Base-by-base conservation (phyloP, 345 rosid species). In the Gossypium anomalum region DNA sequence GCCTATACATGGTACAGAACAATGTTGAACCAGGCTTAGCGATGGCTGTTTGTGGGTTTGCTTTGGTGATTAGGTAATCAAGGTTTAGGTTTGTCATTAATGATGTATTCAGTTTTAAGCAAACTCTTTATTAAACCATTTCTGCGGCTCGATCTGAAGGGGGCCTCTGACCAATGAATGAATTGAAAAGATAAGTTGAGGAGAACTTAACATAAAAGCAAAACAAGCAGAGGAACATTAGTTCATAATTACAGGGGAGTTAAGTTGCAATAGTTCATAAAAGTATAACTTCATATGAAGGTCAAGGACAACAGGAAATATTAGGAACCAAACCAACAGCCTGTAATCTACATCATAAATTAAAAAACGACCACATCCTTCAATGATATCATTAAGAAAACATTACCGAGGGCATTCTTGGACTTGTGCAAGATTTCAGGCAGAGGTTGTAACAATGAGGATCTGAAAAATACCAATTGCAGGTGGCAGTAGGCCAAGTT, bases 401-500 rank as follows among this genome's bases (percentile, higher is more conserved):
- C 41, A 34, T 34, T 4, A 77, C 81, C 86, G 69, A 89, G 20
- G 34, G 87, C 71, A 70, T 85, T 89, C 84, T 91, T 93, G 7
- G 86, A 79, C 75, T 84, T 83, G 66, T 83, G 92, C 97, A 90
- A 56, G 93, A 87, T 84, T 86, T 95, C 44, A 93, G 85, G 41
- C 51, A 93, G 80, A 53, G 98, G 98, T 71, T 82, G 87, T 80
- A 91, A 82, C 84, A 91, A 93, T 22, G 97, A 87, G 55, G 94
- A 87, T 76, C 96, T 89, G 88, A 95, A 95, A 81, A 80, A 89
- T 41, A 70, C 7, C 58, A 55, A 43, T 59, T n/a, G 22, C 70
- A 49, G 6, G 15, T 17, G 29, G 19, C 17, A 53, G 47, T 52
- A 14, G 45, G 3, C 17, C 7, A 55, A 27, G 27, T 53, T n/a